Evolutionary conservation across 108 stramenopile genomes (phyloP).

Genomic region (Pseudonitzschia multiseries): DNA sequence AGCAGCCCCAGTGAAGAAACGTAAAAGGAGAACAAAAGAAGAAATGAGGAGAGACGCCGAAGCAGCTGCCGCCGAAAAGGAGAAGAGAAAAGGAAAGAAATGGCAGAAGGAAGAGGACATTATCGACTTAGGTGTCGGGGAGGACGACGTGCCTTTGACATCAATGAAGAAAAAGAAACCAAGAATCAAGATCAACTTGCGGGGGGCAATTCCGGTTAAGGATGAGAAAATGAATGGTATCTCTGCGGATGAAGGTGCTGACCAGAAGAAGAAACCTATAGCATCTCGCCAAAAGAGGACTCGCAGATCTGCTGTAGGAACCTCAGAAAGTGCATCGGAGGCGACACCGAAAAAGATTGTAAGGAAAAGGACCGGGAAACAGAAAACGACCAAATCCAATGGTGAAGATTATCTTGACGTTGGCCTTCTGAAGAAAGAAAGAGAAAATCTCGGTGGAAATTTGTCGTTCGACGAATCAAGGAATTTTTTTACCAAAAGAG

Average conservation of each 20-base stretch:
- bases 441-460: constrained; percentile 37
- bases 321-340: background rate
- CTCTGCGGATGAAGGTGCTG: constrained; percentile 7
- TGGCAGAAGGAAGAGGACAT: constrained; percentile 17
- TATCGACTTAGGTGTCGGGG: constrained; percentile 30
- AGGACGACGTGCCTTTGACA: constrained; percentile 34
- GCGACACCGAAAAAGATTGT: background rate
- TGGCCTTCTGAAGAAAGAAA: constrained; percentile 37
- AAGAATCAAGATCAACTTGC: constrained; percentile 53
- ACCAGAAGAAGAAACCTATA: background rate
- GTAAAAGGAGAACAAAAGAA: constrained; percentile 32
- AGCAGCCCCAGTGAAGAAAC: constrained; percentile 32
- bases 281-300: constrained; percentile 3
- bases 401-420: constrained; percentile 38
- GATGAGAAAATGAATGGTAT: constrained; percentile 10
- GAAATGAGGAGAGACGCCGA: constrained; percentile 28
- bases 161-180: constrained; percentile 51
- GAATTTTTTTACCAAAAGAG: constrained; percentile 41
- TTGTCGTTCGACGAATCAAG: constrained; percentile 57
- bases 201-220: background rate
- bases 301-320: constrained; percentile 1
- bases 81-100: constrained; percentile 24
- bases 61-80: constrained; percentile 5
- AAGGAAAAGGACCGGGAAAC: background rate
- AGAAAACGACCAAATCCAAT: constrained; percentile 1